Evolutionary conservation across 1,284 basidiomycete species (phyloP).

Genomic region (Moesziomyces aphidis): DNA sequence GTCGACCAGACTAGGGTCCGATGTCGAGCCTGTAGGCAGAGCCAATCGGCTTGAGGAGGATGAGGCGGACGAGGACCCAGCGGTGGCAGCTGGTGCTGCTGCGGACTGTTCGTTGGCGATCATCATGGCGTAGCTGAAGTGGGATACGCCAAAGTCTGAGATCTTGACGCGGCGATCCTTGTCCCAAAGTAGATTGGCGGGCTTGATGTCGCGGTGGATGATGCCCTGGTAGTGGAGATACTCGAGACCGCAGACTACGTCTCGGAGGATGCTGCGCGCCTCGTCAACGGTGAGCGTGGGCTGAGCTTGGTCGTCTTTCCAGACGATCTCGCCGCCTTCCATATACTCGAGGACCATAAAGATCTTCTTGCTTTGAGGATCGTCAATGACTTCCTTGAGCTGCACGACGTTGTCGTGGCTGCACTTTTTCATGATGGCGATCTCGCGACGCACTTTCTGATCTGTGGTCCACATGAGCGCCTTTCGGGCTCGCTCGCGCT

Average conservation of each 20-base stretch:
- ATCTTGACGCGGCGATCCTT: constrained; percentile 89
- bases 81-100: constrained; percentile 3
- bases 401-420: constrained; percentile 91
- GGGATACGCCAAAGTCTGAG: constrained; percentile 95
- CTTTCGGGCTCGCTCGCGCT: constrained; percentile 49
- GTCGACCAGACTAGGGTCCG: constrained; percentile 74
- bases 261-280: constrained; percentile 86
- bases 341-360: constrained; percentile 99
- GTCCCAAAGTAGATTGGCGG: constrained; percentile 93
- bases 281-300: constrained; percentile 86
- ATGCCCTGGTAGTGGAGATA: constrained; percentile 97
- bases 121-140: constrained; percentile 82
- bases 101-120: constrained; percentile 45
- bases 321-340: constrained; percentile 91
- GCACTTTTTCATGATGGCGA: constrained; percentile 95
- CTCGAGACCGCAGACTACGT: constrained; percentile 91
- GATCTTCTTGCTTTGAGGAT: constrained; percentile 86
- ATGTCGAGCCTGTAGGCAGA: constrained; percentile 14
- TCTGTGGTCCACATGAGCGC: constrained; percentile 64
- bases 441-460: constrained; percentile 72
- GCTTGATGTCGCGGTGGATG: constrained; percentile 99
- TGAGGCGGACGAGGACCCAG: constrained; percentile 14
- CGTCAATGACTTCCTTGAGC: constrained; percentile 94
- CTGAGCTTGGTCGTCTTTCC: constrained; percentile 72
- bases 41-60: constrained; percentile 9